phyloP scores from a whole-genome alignment of 1,284 basidiomycete species.

The Leccinum subspadiceum region DNA sequence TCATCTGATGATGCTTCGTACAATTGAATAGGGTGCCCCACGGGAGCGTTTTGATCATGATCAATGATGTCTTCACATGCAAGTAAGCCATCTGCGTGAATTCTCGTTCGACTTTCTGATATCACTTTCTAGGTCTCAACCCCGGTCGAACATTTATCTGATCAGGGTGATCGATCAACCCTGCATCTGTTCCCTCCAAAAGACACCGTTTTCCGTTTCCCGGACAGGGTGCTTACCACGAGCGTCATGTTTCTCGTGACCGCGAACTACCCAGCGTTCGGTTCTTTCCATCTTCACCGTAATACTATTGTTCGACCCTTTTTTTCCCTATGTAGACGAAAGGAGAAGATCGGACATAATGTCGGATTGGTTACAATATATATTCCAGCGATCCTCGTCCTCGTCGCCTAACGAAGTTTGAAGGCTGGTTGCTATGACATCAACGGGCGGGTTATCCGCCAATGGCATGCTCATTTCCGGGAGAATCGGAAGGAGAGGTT shows the following conservation, averaged over 20 bases:
- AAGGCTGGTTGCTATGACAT: not conserved
- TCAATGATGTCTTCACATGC: not conserved
- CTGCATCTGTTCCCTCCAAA: not conserved
- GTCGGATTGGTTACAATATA: not conserved
- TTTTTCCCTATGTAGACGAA: not conserved
- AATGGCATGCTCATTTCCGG: not conserved
- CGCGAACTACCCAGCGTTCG: not conserved
- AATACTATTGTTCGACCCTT: not conserved
- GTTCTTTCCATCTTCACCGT: constrained; percentile 5
- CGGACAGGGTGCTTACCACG: not conserved
- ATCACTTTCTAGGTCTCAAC: not conserved
- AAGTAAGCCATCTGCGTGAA: not conserved
- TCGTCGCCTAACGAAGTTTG: not conserved
- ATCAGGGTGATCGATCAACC: not conserved
- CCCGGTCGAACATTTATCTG: not conserved
- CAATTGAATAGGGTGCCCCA: not conserved
- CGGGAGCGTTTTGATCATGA: not conserved
- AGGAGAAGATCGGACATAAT: not conserved
- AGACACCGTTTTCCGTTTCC: not conserved
- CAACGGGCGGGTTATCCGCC: not conserved
- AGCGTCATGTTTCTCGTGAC: not conserved
- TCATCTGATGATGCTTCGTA: not conserved
- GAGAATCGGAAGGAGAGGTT: not conserved
- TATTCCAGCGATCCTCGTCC: not conserved
- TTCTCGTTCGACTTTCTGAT: not conserved